Conservation (phyloP, 169 alveolate species). For the Cryptosporidium meleagridis region DNA sequence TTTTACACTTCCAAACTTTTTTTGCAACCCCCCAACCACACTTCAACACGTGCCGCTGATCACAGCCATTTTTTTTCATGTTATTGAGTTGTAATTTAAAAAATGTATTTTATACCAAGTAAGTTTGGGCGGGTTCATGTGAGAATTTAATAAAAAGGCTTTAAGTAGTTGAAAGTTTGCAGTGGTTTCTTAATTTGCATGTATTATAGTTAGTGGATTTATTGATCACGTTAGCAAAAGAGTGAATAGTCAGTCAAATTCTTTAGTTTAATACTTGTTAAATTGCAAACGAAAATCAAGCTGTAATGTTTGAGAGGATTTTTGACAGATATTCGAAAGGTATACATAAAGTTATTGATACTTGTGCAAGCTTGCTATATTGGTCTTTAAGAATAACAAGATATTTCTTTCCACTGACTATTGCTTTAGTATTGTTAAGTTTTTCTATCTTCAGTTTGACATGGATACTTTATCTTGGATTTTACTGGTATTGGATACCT, state of each 20-base stretch:
- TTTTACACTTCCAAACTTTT: neutral
- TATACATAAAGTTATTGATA: conserved; percentile 1
- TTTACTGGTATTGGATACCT: conserved; percentile 54
- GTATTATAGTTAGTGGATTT: neutral
- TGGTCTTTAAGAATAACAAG: conserved; percentile 30
- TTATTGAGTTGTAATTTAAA: too few relatives aligned
- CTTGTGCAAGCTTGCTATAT: conserved; percentile 11
- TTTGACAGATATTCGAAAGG: conserved; percentile 14
- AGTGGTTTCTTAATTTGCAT: neutral
- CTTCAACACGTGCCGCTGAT: neutral
- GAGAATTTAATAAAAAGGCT: neutral
- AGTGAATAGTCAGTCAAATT: neutral
- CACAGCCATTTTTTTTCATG: neutral
- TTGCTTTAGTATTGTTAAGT: neutral
- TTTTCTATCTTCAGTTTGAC: conserved; percentile 6
- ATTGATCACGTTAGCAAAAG: neutral
- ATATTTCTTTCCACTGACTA: conserved; percentile 23
- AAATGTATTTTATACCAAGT: neutral
- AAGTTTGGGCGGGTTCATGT: conserved; percentile 2
- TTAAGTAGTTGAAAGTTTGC: neutral
- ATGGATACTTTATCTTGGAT: conserved; percentile 24
- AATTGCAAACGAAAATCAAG: neutral
- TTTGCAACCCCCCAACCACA: conserved; percentile 1
- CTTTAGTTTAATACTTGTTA: neutral
- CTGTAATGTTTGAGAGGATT: neutral